These are phyloP conservation scores for Saturnispora quitensis DNA, from an alignment of 805 yeast species.

Conservation along the genomic window DNA sequence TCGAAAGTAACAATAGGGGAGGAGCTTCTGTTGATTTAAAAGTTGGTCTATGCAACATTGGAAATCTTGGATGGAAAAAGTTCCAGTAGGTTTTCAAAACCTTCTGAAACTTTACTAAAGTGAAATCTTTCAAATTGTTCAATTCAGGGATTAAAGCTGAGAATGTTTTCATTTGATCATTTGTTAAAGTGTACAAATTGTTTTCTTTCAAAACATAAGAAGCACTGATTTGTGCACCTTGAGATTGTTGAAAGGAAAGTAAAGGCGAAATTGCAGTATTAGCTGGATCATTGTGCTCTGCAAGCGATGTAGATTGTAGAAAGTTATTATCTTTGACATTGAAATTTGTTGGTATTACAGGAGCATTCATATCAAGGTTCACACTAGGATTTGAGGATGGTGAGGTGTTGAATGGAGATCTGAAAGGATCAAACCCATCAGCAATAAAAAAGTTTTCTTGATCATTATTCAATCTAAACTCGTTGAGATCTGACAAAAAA, in stretches of 20 bases:
- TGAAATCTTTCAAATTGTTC: slow-evolving; percentile 23
- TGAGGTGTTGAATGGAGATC: slow-evolving; percentile 16
- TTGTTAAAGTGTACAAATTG: slow-evolving; percentile 12
- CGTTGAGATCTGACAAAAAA: slow-evolving; percentile 18
- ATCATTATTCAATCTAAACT: slow-evolving; percentile 19
- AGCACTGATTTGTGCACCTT: slow-evolving; percentile 10
- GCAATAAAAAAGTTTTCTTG: slow-evolving; percentile 24
- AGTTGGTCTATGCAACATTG: slow-evolving; percentile 51
- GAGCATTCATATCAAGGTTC: not conserved
- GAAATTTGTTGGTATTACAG: not conserved
- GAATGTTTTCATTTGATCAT: slow-evolving; percentile 19
- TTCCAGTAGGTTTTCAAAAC: slow-evolving; percentile 41
- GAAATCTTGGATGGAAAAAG: slow-evolving; percentile 49
- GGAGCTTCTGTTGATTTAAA: slow-evolving; percentile 41
- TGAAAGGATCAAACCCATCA: slow-evolving; percentile 20
- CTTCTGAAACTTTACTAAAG: slow-evolving; percentile 22
- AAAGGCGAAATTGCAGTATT: not conserved
- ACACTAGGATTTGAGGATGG: slow-evolving; percentile 12
- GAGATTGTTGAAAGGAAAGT: slow-evolving; percentile 12
- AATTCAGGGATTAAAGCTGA: slow-evolving; percentile 21
- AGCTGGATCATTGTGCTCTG: not conserved
- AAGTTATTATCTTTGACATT: not conserved
- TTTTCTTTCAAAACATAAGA: slow-evolving; percentile 4
- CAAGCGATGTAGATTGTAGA: not conserved
- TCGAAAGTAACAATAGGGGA: slow-evolving; percentile 42